Evolutionary conservation across 495 filamentous ascomycete genomes (phyloP), one percentile per base, ranked within the genome.

Genomic region (Penicillium flavigenum): DNA sequence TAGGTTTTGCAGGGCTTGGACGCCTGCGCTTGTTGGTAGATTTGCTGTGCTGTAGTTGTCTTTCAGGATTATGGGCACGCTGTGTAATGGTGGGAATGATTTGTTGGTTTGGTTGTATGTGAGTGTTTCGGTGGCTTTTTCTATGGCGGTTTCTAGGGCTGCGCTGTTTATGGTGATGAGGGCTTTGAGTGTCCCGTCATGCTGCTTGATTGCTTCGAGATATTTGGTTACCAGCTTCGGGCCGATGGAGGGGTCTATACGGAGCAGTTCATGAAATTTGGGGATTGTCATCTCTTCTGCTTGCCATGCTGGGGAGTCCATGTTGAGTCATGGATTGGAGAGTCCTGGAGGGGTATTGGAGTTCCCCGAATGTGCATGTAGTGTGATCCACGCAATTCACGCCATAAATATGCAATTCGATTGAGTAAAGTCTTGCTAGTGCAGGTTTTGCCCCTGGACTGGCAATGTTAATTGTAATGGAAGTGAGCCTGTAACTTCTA

Each of bases 11-110:
- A 88, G 69, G 51, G 73, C 81, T 16, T 71, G 51, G 45, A 73
- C 78, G 19, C 76, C 81, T 0, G 78, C 83, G 1, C 81, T 87
- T 0, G 86, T 88, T 36, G 72, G 76, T 61, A 81, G 77, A 10
- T 76, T 75, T 0, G 52, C 32, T 0, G 81, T 82, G 49, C 83
- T 77, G 54, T 76, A 85, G 58, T 86, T 88, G 63, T 88, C 85
- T 68, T 88, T 88, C 6, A 89, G 65, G 10, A 88, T 60, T 2
- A 86, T 56, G 1, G 86, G 85, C 11, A 89, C 72, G 64, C 83
- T 83, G 59, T 71, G 65, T n/a, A 68, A 48, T 0, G 51, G 52
- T 44, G 51, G 61, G 58, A 64, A 56, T 4, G 57, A 39, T 0
- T 17, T 41, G 29, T 47, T 50, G 11, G 32, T 44, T 24, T 54